Conservation (phyloP, 257 asterid genomes). For the Solanum bulbocastanum region DNA sequence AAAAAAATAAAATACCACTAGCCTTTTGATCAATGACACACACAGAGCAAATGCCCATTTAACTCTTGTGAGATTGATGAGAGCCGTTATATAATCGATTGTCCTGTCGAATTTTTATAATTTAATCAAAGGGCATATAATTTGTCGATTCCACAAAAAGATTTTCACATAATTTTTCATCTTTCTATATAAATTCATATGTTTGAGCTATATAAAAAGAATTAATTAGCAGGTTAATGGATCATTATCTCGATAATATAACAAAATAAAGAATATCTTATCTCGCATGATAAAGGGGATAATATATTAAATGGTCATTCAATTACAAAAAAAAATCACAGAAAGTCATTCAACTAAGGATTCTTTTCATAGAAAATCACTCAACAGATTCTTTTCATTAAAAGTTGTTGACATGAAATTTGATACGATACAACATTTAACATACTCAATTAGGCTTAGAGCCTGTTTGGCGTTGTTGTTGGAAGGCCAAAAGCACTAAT, state of each 20-base stretch:
- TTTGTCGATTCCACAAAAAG: too few species aligned
- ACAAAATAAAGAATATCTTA: too few species aligned
- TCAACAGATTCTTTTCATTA: neutral
- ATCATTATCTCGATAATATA: neutral
- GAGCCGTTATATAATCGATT: neutral
- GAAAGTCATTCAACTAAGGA: too few species aligned
- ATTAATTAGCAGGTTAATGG: neutral
- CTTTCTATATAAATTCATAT: too few species aligned
- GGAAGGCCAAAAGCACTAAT: too few species aligned
- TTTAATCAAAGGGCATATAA: neutral
- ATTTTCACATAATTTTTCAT: neutral
- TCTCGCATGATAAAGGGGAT: neutral
- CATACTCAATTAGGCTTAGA: neutral
- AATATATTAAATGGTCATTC: neutral
- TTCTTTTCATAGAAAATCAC: too few species aligned
- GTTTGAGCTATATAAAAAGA: neutral
- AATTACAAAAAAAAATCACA: too few species aligned
- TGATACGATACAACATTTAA: too few species aligned
- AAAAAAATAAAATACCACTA: neutral
- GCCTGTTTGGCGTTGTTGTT: too few species aligned
- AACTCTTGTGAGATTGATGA: neutral
- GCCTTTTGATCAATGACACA: neutral
- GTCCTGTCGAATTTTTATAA: rapidly evolving
- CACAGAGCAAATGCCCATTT: neutral
- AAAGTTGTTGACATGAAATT: neutral